Conservation (phyloP, 2,329 filamentous ascomycete species). For the Microascus cirrosus region DNA sequence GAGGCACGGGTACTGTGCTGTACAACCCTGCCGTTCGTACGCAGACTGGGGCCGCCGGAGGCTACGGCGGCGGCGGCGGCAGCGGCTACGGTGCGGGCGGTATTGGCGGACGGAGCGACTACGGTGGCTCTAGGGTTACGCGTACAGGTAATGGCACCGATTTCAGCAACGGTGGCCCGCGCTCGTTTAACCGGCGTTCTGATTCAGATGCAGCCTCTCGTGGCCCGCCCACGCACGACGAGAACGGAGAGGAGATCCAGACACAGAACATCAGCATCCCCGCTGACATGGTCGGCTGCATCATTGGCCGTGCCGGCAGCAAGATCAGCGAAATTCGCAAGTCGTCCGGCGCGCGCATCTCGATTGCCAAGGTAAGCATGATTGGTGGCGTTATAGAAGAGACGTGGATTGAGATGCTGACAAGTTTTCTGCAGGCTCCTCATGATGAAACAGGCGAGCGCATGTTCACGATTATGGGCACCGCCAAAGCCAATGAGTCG, state of each 20-base stretch:
- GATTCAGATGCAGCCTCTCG: constrained; percentile 72
- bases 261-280: constrained; percentile 99
- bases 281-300: constrained; percentile 98
- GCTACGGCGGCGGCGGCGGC: constrained; percentile 24
- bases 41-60: constrained; percentile 46
- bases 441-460: constrained; percentile 96
- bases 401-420: not conserved
- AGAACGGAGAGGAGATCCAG: constrained; percentile 95
- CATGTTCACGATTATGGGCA: constrained; percentile 99
- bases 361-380: constrained; percentile 69
- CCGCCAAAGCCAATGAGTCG: constrained; percentile 85
- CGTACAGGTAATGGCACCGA: constrained; percentile 96
- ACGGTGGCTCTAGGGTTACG: constrained; percentile 62
- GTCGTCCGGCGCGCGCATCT: constrained; percentile 91
- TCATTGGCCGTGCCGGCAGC: constrained; percentile 87
- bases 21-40: constrained; percentile 95
- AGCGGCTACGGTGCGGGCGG: constrained; percentile 26
- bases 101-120: constrained; percentile 32
- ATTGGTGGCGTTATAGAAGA: not conserved
- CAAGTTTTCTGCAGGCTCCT: constrained; percentile 45
- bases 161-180: constrained; percentile 73
- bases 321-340: constrained; percentile 99
- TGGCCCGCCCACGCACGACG: constrained; percentile 78
- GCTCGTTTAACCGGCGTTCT: constrained; percentile 66
- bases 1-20: constrained; percentile 89